Evolutionary conservation across 2,329 filamentous ascomycete species (phyloP).

Genomic region (Ilyonectria sp.): DNA sequence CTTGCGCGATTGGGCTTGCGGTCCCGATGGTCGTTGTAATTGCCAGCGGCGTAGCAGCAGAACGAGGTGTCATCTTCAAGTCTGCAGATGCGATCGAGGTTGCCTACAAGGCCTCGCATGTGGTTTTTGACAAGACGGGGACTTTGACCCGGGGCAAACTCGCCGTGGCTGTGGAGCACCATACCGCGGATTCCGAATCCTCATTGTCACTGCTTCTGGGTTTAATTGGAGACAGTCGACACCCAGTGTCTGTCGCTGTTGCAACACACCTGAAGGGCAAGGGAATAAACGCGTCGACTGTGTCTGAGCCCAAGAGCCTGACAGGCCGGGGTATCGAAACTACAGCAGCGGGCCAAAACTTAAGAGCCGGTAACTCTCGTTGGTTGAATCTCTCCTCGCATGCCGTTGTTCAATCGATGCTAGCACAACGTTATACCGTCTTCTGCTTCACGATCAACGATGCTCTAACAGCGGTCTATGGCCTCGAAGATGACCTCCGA

Average conservation of each 20-base stretch:
- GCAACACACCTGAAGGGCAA: constrained; percentile 55
- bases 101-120: constrained; percentile 72
- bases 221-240: constrained; percentile 59
- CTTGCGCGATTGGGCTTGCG: constrained; percentile 81
- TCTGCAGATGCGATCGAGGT: constrained; percentile 75
- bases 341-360: constrained; percentile 34
- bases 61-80: constrained; percentile 78
- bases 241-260: constrained; percentile 69
- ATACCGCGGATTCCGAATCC: background rate
- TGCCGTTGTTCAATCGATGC: constrained; percentile 51
- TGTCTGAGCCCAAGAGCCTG: constrained; percentile 55
- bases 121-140: constrained; percentile 87
- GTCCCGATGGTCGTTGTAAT: constrained; percentile 86
- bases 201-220: constrained; percentile 48
- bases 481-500: constrained; percentile 63
- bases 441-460: constrained; percentile 63
- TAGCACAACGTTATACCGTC: constrained; percentile 57
- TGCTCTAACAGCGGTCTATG: constrained; percentile 57
- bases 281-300: constrained; percentile 24
- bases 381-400: constrained; percentile 60
- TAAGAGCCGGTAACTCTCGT: constrained; percentile 65
- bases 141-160: constrained; percentile 77
- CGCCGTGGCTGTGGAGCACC: constrained; percentile 51
- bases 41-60: constrained; percentile 76
- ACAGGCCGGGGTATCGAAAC: constrained; percentile 65